phyloP scores from a whole-genome alignment of 2,329 filamentous ascomycete species.

The Cladosporium phlei region DNA sequence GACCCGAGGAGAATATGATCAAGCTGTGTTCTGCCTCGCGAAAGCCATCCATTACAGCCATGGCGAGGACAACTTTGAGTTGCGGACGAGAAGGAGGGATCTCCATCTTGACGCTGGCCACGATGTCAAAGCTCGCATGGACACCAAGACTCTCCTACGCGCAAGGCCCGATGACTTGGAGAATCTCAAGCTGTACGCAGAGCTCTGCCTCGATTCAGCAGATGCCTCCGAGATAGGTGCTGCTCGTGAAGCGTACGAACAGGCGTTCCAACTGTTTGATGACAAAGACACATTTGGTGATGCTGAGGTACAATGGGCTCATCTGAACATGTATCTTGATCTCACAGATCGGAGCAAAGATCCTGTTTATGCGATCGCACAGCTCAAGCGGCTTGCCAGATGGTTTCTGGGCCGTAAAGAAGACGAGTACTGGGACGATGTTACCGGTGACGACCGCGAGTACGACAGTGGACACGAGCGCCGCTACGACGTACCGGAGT shows the following conservation, averaged over 20 bases:
- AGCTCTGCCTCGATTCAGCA: slow-evolving; percentile 40
- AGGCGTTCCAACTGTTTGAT: slow-evolving; percentile 48
- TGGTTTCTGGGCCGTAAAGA: slow-evolving; percentile 74
- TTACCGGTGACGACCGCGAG: slow-evolving; percentile 63
- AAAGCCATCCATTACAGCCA: slow-evolving; percentile 47
- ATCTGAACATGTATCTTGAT: slow-evolving; percentile 80
- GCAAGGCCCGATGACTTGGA: slow-evolving; percentile 50
- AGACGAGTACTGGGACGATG: slow-evolving; percentile 73
- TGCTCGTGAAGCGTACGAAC: slow-evolving; percentile 42
- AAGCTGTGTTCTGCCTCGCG: slow-evolving; percentile 50
- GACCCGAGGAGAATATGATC: slow-evolving; percentile 38
- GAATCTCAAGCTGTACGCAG: slow-evolving; percentile 53
- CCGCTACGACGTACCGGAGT: slow-evolving; percentile 58
- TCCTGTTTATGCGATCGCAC: slow-evolving; percentile 61
- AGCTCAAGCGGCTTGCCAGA: slow-evolving; percentile 67
- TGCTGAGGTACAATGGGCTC: slow-evolving; percentile 62
- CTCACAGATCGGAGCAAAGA: slow-evolving; percentile 63
- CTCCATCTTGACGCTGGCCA: slow-evolving; percentile 49
- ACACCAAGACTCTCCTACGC: slow-evolving; percentile 53
- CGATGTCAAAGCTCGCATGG: slow-evolving; percentile 43
- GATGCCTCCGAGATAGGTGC: slow-evolving; percentile 23
- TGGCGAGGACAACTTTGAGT: slow-evolving; percentile 43
- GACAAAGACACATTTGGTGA: slow-evolving; percentile 32
- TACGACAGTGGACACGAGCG: slow-evolving; percentile 75
- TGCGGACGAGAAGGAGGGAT: slow-evolving; percentile 51